These are phyloP conservation scores for Rhododendron ferrugineum DNA, from an alignment of 148 eudicot species.

Conservation along the genomic window DNA sequence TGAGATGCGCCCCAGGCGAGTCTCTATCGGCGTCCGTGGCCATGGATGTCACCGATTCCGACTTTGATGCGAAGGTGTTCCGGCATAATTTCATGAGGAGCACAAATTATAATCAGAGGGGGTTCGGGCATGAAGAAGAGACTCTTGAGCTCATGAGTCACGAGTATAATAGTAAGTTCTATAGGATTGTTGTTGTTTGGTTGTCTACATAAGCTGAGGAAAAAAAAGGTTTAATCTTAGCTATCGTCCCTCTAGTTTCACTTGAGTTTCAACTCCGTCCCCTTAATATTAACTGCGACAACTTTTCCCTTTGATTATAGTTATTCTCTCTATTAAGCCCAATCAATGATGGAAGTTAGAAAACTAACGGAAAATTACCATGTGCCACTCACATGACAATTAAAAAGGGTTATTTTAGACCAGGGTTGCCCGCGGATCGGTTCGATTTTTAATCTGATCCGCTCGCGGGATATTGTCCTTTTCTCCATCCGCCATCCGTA, in stretches of 20 bases:
- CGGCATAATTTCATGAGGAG: conserved; percentile 85
- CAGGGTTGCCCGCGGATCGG: too few species aligned
- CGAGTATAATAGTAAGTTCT: conserved; percentile 66
- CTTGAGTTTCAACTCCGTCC: background rate
- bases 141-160: conserved; percentile 72
- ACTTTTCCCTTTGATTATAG: too few species aligned
- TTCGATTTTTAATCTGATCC: too few species aligned
- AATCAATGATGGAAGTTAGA: too few species aligned
- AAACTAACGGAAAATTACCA: background rate
- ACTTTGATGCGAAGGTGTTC: conserved; percentile 77
- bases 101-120: conserved; percentile 73
- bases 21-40: conserved; percentile 23
- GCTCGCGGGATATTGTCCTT: too few species aligned
- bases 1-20: conserved; percentile 54
- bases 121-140: conserved; percentile 78
- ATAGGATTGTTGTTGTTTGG: background rate
- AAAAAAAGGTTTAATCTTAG: background rate
- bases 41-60: conserved; percentile 13
- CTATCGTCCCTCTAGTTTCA: background rate
- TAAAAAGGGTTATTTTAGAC: background rate
- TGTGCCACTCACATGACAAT: background rate
- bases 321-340: too few species aligned
- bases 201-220: background rate
- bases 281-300: too few species aligned
- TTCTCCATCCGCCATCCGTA: too few species aligned